Conservation (phyloP, 148 eudicot species). For the Vaccinium myrtillus region DNA sequence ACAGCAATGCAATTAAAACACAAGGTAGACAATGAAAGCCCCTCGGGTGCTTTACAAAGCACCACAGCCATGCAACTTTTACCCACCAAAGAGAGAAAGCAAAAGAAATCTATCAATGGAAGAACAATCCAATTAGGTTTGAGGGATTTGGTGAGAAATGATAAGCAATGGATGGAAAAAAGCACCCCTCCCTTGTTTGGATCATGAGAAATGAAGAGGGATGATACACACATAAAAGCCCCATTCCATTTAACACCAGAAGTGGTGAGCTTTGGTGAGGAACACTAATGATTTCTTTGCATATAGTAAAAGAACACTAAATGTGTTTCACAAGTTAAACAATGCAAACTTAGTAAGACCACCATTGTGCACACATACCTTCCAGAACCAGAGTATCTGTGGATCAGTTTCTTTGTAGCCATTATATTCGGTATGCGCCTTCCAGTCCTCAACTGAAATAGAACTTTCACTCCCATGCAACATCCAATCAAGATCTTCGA, state of each 20-base stretch:
- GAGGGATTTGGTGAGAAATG: background rate
- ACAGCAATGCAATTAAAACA: background rate
- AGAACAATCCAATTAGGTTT: background rate
- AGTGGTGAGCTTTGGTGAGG: background rate
- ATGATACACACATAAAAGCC: background rate
- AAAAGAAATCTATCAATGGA: background rate
- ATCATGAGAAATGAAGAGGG: background rate
- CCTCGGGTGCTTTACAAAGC: background rate
- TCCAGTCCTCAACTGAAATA: slow-evolving; percentile 89
- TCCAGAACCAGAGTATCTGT: slow-evolving; percentile 90
- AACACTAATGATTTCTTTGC: background rate
- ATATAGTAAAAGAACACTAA: background rate
- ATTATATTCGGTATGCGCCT: slow-evolving; percentile 73
- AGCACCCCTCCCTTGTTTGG: background rate
- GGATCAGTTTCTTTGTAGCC: slow-evolving; percentile 71
- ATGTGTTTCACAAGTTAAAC: background rate
- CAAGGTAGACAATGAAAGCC: background rate
- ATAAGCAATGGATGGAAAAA: background rate
- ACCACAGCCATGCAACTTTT: background rate
- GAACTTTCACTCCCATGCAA: slow-evolving; percentile 67
- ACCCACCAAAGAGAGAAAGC: background rate
- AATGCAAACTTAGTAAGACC: background rate
- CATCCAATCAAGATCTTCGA: slow-evolving; percentile 82
- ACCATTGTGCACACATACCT: slow-evolving; percentile 50
- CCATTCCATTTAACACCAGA: background rate